phyloP scores from a whole-genome alignment of 495 filamentous ascomycete species.

The Neurospora intermedia region DNA sequence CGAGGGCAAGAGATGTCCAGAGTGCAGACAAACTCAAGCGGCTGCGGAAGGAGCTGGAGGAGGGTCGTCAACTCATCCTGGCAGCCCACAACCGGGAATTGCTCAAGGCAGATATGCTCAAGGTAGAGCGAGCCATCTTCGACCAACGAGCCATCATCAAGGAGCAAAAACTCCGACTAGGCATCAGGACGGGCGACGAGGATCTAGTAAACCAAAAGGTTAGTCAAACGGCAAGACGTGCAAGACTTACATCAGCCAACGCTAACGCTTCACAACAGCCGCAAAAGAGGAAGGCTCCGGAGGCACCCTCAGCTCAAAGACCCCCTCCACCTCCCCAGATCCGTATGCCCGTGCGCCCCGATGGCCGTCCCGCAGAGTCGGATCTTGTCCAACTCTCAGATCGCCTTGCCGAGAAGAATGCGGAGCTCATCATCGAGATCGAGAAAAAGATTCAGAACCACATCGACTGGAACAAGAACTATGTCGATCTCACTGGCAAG shows the following conservation, averaged over 20 bases:
- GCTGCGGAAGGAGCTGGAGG: conserved; percentile 83
- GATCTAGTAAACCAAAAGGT: conserved; percentile 93
- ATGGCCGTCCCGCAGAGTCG: conserved; percentile 57
- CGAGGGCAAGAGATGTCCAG: conserved; percentile 83
- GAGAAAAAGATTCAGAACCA: conserved; percentile 73
- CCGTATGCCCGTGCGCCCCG: conserved; percentile 58
- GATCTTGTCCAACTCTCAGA: conserved; percentile 72
- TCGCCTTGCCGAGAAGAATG: conserved; percentile 70
- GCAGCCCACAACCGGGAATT: conserved; percentile 69
- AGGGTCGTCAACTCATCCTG: conserved; percentile 68
- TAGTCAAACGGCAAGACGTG: conserved; percentile 17
- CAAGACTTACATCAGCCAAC: conserved; percentile 16
- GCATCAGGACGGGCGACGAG: conserved; percentile 87
- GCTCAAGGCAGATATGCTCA: conserved; percentile 64
- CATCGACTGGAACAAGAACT: conserved; percentile 74
- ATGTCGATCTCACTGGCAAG: conserved; percentile 70
- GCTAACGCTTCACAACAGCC: conserved; percentile 33
- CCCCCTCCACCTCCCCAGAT: conserved; percentile 41
- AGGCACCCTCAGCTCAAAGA: conserved; percentile 45
- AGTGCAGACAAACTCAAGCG: conserved; percentile 89
- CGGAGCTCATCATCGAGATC: conserved; percentile 64
- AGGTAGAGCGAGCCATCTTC: conserved; percentile 64
- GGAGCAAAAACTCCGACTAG: conserved; percentile 75
- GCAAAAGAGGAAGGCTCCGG: conserved; percentile 58
- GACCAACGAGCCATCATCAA: conserved; percentile 68